Base-by-base conservation (phyloP, 352 stramenopile genomes). In the Globisporangium mamillatum region DNA sequence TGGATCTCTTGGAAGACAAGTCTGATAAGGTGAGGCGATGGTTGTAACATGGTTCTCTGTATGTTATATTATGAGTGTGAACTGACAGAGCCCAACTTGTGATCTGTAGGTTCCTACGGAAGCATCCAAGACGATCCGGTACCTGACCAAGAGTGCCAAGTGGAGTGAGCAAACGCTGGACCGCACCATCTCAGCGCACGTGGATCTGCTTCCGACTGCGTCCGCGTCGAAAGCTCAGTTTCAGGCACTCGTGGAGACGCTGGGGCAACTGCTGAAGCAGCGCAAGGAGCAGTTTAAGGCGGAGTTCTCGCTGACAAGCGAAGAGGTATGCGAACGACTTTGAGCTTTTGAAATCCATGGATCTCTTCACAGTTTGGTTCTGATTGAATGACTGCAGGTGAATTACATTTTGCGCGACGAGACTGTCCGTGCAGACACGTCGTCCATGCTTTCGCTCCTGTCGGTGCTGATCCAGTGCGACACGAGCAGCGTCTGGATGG, bases 1-100 rank as follows among this genome's bases (percentile, higher is more conserved):
- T 92, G 9, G 84, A 84, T 9, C 73, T 92, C 12, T 67, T 92
- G 34, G 84, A 92, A 48, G 84, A 92, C 56, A 57, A 74, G 0
- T 62, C 75, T 4, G 55, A 70, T 1, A 56, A 82, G 48, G 73
- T 82, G 63, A 24, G 22, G 22, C 46, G 66, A 48, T 16, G 14
- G 41, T 18, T 48, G 41, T 6, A 20, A n/a, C 8, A 63, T 41
- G 3, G 18, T 56, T 63, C 3, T 6, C 4, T 16, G 10, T 55
- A 20, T 56, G 18, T 10, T 56, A 1, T 4, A 6, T 32, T 56
- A 12, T 56, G 48, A 27, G 0, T 56, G 24, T 27, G 8, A 56
- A 24, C 20, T 56, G 12, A 56, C 50, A 32, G 12, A 12, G 16
- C 27, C 18, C 14, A 18, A 25, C 3, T 16, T 34, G 5, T 66